phyloP scores from a whole-genome alignment of 2,329 filamentous ascomycete genomes.

The Ascosphaera pollenicola region DNA sequence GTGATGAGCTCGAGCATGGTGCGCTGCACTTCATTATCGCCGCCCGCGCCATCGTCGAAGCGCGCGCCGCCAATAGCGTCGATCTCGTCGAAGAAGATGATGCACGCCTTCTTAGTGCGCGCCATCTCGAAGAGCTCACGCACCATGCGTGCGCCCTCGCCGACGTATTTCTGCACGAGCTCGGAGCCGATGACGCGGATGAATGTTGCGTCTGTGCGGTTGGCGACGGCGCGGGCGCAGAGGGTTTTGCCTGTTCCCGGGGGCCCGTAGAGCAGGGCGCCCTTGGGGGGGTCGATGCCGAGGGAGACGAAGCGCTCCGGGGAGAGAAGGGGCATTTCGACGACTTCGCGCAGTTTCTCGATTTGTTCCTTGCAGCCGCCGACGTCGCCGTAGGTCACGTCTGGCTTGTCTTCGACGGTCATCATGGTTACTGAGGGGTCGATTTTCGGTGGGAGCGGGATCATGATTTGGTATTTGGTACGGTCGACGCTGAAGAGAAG shows the following conservation, averaged over 20 bases:
- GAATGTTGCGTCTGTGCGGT: conserved; percentile 94
- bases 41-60: conserved; percentile 84
- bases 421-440: conserved; percentile 99
- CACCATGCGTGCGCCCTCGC: conserved; percentile 95
- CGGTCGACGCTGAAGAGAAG: conserved; percentile 47
- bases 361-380: conserved; percentile 99
- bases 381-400: conserved; percentile 96
- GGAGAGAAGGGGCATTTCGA: conserved; percentile 92
- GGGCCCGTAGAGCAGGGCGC: conserved; percentile 85
- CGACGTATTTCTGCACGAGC: conserved; percentile 96
- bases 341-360: conserved; percentile 94
- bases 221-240: conserved; percentile 89
- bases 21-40: conserved; percentile 93
- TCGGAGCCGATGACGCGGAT: conserved; percentile 97
- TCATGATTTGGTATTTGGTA: conserved; percentile 97
- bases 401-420: conserved; percentile 99
- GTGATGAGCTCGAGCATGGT: conserved; percentile 98
- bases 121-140: conserved; percentile 59
- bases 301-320: conserved; percentile 95
- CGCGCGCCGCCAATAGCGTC: conserved; percentile 95
- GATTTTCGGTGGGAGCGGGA: conserved; percentile 93
- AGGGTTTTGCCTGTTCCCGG: conserved; percentile 98
- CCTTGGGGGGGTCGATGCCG: conserved; percentile 97
- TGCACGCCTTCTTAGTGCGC: conserved; percentile 66
- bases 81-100: conserved; percentile 99